phyloP scores from a whole-genome alignment of 2,329 filamentous ascomycete genomes.

The Rhynchosporium graminicola region DNA sequence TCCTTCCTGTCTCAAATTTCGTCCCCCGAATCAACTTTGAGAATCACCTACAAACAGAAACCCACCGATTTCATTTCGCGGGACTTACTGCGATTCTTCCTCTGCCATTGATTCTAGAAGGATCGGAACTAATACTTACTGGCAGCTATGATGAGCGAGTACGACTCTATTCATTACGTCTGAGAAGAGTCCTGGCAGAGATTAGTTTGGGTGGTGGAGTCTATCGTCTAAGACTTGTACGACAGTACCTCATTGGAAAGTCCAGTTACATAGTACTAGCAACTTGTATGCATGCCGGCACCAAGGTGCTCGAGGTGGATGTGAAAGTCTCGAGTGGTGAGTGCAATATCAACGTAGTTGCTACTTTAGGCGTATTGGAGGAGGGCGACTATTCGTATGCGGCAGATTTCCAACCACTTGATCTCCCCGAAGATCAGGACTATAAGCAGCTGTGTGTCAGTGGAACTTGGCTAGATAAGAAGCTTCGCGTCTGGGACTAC shows the following conservation, averaged over 20 bases:
- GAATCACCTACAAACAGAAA: not conserved
- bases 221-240: slow-evolving; percentile 75
- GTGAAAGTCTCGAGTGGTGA: not conserved
- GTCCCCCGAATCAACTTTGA: not conserved
- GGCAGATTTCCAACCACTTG: not conserved
- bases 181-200: slow-evolving; percentile 51
- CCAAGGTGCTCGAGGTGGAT: slow-evolving; percentile 59
- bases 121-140: slow-evolving; percentile 65
- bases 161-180: slow-evolving; percentile 59
- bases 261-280: slow-evolving; percentile 61
- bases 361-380: not conserved
- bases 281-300: slow-evolving; percentile 92
- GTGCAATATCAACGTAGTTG: slow-evolving; percentile 2
- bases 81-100: slow-evolving; percentile 88
- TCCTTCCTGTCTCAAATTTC: not conserved
- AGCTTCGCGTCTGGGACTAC: not conserved
- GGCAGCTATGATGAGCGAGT: slow-evolving; percentile 91
- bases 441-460: slow-evolving; percentile 8
- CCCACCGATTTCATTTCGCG: slow-evolving; percentile 58
- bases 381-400: slow-evolving; percentile 11
- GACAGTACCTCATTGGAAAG: slow-evolving; percentile 21
- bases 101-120: slow-evolving; percentile 45
- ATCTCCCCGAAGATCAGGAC: not conserved
- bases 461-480: slow-evolving; percentile 12
- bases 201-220: slow-evolving; percentile 76